Percentiles rank a stretch among this genome's conserved stretches.
phyloP scores from a whole-genome alignment of 495 filamentous ascomycete genomes.

The Penicillium manginii region DNA sequence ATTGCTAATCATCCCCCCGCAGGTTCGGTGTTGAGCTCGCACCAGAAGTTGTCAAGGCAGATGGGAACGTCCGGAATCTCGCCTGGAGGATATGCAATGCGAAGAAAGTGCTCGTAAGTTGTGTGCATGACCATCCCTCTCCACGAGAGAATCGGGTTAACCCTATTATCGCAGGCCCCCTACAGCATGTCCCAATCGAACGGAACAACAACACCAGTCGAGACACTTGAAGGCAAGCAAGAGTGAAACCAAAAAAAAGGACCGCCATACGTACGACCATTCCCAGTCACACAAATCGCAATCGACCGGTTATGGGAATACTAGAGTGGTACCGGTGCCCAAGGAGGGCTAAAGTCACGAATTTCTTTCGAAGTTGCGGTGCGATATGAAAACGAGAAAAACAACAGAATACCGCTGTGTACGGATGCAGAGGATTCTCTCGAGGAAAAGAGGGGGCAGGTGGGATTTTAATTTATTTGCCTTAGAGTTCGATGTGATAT shows the following conservation, averaged over 20 bases:
- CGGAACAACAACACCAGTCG: constrained; percentile 46
- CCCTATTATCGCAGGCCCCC: constrained; percentile 36
- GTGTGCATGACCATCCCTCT: background rate
- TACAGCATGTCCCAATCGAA: constrained; percentile 52
- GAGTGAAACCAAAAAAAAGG: background rate
- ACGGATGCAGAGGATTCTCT: background rate
- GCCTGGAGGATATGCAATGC: constrained; percentile 96
- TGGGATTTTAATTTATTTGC: background rate
- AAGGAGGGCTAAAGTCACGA: background rate
- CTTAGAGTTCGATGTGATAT: constrained; percentile 13
- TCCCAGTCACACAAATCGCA: background rate
- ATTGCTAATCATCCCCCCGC: constrained; percentile 12
- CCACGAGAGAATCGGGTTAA: background rate
- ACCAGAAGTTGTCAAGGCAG: constrained; percentile 86
- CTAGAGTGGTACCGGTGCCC: background rate
- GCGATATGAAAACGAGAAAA: background rate
- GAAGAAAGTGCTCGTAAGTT: constrained; percentile 87
- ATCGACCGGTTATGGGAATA: background rate
- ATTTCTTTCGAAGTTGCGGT: background rate
- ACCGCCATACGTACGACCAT: background rate
- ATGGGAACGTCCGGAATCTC: constrained; percentile 88
- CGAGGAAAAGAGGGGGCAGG: background rate
- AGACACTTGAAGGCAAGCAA: constrained; percentile 27
- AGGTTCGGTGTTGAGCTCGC: constrained; percentile 95
- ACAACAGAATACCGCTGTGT: background rate